Evolutionary conservation across 73 alveolate genomes (phyloP), one percentile per base, ranked within the genome.

Genomic region (Blepharisma japonicum): DNA sequence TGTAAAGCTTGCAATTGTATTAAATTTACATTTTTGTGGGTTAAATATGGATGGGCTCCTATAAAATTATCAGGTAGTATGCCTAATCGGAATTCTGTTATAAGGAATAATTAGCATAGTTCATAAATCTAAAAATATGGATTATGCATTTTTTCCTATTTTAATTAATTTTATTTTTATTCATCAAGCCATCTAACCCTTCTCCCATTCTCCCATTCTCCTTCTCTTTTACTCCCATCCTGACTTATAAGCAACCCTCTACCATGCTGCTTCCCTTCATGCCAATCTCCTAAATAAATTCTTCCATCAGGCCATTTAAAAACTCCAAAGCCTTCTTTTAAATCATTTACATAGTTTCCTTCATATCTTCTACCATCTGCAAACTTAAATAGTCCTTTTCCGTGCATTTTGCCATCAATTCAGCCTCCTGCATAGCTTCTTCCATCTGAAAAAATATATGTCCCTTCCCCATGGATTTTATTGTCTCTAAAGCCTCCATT

Each of bases 261-360:
- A 6, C 95, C 95, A 76, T 86, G 93, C 66, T 86, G 81, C 48
- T 89, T 87, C 6, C 89, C 88, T 79, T 87, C 71, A 45, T 68
- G 27, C 94, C 94, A 87, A n/a, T 83, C 82, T 11, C 94, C 94
- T 18, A 27, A 51, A 55, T 87, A 87, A 6, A 38, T 71, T 53
- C 87, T 56, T 38, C 93, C 93, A 78, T 86, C 93, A 23, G 90
- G 90, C 93, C 93, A 86, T 21, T 18, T 77, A 20, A 71, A 81
- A 38, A 45, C 50, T 11, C 93, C 93, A n/a, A 71, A 82, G 42
- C 93, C 93, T 6, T 86, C 81, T 55, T 68, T 86, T 77, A 77
- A 55, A 55, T 86, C 89, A 55, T 77, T 77, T 42, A 27, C 53
- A 68, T 56, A 86, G 32, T 86, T 87, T 25, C 93, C 93, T 8